These are phyloP conservation scores for Hypoxylon rickii DNA, from an alignment of 495 filamentous ascomycete genomes.

Conservation along the genomic window DNA sequence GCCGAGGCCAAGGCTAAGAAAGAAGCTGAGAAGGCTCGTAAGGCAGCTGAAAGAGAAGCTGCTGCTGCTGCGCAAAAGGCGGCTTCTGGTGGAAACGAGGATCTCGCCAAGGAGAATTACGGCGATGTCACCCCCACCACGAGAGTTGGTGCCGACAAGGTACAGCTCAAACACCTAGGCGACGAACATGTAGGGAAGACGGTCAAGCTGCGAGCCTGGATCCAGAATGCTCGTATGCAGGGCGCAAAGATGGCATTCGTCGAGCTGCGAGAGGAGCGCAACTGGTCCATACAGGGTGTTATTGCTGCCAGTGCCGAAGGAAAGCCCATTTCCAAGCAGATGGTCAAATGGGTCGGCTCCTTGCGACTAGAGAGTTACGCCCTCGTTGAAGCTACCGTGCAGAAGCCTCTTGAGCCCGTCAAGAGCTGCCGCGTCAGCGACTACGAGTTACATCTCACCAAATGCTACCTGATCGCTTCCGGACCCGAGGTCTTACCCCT, in stretches of 20 bases:
- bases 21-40: conserved; percentile 54
- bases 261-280: conserved; percentile 80
- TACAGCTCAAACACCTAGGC: conserved; percentile 58
- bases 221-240: conserved; percentile 86
- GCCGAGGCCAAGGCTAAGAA: conserved; percentile 57
- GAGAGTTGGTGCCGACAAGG: conserved; percentile 46
- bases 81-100: conserved; percentile 60
- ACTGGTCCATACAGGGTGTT: conserved; percentile 75
- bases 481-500: conserved; percentile 69
- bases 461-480: conserved; percentile 69
- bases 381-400: conserved; percentile 76
- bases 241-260: conserved; percentile 92
- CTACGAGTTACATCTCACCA: conserved; percentile 84
- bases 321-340: conserved; percentile 68
- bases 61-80: conserved; percentile 47
- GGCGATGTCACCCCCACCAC: conserved; percentile 50
- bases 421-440: conserved; percentile 75
- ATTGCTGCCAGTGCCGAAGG: conserved; percentile 61
- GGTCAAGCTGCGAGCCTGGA: conserved; percentile 77
- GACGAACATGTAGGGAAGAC: conserved; percentile 70
- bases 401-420: conserved; percentile 81
- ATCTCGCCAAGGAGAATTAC: conserved; percentile 74
- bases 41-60: conserved; percentile 55
- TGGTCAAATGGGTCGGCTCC: conserved; percentile 87
- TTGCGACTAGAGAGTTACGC: conserved; percentile 85